Percentiles rank a stretch among this genome's conserved stretches.
Evolutionary conservation across 441 rosid genomes (phyloP).

Genomic region (Rhodomyrtus psidioides): DNA sequence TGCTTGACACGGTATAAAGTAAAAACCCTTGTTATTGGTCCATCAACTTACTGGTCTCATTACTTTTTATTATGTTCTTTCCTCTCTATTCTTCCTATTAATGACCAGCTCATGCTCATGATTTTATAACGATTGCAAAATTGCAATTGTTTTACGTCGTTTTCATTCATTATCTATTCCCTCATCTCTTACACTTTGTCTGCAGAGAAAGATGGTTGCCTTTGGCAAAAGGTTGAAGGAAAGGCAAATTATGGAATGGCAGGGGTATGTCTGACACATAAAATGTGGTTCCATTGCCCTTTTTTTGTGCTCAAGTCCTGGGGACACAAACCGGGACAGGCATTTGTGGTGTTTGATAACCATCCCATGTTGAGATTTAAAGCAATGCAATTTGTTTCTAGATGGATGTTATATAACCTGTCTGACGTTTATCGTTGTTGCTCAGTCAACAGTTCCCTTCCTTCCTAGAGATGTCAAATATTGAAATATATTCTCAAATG

Average conservation of each 20-base stretch:
- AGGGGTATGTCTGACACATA: slow-evolving; percentile 37
- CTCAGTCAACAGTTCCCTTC: not conserved
- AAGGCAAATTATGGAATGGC: slow-evolving; percentile 88
- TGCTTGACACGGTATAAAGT: too few relatives aligned
- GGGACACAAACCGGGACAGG: not conserved
- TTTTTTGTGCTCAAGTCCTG: not conserved
- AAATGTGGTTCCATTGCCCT: not conserved
- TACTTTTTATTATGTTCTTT: not conserved
- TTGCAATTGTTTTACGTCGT: not conserved
- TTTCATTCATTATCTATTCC: not conserved
- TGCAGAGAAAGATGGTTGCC: slow-evolving; percentile 75
- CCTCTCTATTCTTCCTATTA: not conserved
- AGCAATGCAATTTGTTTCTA: not conserved
- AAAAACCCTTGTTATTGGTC: too few relatives aligned
- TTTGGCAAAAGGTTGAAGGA: slow-evolving; percentile 94
- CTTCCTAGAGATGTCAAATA: not conserved
- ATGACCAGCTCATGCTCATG: not conserved
- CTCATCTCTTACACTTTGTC: not conserved
- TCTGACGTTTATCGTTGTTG: not conserved
- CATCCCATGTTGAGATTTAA: not conserved
- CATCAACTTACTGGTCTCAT: not conserved
- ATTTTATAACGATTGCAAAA: not conserved
- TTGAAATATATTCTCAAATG: not conserved
- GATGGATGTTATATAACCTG: not conserved
- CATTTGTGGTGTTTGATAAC: not conserved